Conservation (phyloP, 2,329 filamentous ascomycete species). For the Neonectria faginata region DNA sequence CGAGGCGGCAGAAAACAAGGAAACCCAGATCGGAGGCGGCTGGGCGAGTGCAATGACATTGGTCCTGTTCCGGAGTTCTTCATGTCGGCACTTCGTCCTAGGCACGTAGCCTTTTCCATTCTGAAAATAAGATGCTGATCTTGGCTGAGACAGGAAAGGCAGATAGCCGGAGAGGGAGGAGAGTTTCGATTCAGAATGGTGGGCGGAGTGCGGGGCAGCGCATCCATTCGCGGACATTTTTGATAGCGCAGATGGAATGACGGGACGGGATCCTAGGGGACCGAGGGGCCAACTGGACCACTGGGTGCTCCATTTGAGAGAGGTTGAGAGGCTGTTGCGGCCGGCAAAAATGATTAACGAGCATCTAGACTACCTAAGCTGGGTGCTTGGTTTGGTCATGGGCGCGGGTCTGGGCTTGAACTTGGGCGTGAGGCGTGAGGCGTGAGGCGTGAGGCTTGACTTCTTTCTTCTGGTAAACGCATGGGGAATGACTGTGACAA, state of each 20-base stretch:
- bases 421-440: not conserved
- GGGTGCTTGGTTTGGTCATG: not conserved
- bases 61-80: slow-evolving; percentile 24
- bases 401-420: not conserved
- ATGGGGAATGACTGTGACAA: slow-evolving; percentile 1
- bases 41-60: slow-evolving; percentile 3
- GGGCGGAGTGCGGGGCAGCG: slow-evolving; percentile 23
- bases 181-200: slow-evolving; percentile 27
- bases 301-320: not conserved
- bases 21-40: no score
- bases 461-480: not conserved
- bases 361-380: not conserved
- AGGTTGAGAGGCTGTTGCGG: not conserved
- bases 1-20: not conserved
- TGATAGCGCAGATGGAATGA: not conserved
- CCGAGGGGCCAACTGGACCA: not conserved
- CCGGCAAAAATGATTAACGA: not conserved
- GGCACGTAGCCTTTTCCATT: slow-evolving; percentile 1
- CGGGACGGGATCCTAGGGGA: slow-evolving; percentile 2
- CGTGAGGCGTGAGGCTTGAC: not conserved
- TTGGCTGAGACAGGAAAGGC: slow-evolving; percentile 28
- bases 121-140: slow-evolving; percentile 23
- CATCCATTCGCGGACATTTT: slow-evolving; percentile 10
- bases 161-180: slow-evolving; percentile 16
- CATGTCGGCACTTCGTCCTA: not conserved